Conservation (phyloP, 768 basidiomycete genomes). For the Mycena rosella region DNA sequence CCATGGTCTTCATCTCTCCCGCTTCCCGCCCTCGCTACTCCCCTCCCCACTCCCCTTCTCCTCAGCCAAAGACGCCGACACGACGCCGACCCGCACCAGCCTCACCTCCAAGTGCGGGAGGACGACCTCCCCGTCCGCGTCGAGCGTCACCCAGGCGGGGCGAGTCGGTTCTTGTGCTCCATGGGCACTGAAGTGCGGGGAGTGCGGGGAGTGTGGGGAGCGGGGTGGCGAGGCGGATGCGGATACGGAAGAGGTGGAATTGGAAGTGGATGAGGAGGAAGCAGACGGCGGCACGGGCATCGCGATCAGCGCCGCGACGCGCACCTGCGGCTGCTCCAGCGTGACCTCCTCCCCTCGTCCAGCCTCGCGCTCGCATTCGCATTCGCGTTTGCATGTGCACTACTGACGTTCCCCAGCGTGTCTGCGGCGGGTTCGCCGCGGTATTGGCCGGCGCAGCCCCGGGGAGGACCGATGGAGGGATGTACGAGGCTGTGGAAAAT, state of each 20-base stretch:
- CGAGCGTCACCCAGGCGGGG: conserved; percentile 2
- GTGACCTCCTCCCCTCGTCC: background rate
- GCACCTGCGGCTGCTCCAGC: conserved; percentile 43
- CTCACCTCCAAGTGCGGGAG: conserved; percentile 52
- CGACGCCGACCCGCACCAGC: conserved; percentile 40
- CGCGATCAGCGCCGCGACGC: conserved; percentile 58
- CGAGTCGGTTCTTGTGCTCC: conserved; percentile 1
- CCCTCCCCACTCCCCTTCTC: too few species aligned
- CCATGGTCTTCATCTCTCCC: too few species aligned
- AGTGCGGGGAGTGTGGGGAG: conserved; percentile 6
- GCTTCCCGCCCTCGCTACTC: too few species aligned
- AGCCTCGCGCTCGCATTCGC: conserved; percentile 16
- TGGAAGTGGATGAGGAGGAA: too few species aligned
- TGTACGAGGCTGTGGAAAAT: too few species aligned
- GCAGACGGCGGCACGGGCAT: conserved; percentile 48
- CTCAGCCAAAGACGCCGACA: conserved; percentile 5
- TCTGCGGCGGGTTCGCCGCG: too few species aligned
- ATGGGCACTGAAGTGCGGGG: conserved; percentile 7
- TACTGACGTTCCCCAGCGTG: background rate
- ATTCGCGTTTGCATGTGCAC: background rate
- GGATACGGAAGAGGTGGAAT: too few species aligned
- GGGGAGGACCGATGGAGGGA: too few species aligned
- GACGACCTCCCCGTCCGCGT: conserved; percentile 39
- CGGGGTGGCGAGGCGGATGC: too few species aligned
- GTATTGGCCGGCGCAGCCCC: too few species aligned